phyloP scores from a whole-genome alignment of 2,329 filamentous ascomycete species.

The Colletotrichum lini region DNA sequence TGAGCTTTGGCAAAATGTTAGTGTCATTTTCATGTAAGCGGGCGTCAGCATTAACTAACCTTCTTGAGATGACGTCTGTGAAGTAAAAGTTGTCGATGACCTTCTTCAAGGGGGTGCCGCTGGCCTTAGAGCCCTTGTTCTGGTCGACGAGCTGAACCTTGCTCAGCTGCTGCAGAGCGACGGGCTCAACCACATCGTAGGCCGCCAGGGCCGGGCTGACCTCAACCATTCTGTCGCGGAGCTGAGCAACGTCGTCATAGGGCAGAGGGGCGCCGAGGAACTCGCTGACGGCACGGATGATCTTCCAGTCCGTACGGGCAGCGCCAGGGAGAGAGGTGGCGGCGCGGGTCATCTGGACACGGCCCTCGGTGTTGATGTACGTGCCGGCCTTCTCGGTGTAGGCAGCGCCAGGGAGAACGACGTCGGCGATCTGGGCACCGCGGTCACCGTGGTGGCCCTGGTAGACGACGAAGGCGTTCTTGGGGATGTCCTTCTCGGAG shows the following conservation, averaged over 20 bases:
- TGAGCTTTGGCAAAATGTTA: constrained; percentile 71
- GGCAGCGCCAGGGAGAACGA: constrained; percentile 92
- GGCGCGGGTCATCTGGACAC: constrained; percentile 92
- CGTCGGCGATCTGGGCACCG: constrained; percentile 92
- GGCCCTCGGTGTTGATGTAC: constrained; percentile 97
- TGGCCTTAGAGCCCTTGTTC: constrained; percentile 89
- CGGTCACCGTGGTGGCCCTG: constrained; percentile 98
- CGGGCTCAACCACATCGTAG: constrained; percentile 92
- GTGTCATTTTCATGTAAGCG: constrained; percentile 4
- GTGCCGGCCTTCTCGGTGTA: constrained; percentile 98
- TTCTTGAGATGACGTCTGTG: constrained; percentile 96
- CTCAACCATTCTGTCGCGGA: constrained; percentile 94
- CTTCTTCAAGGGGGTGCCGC: constrained; percentile 82
- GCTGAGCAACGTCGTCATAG: constrained; percentile 91
- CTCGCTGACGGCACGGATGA: constrained; percentile 92
- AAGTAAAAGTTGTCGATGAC: constrained; percentile 98
- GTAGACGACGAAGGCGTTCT: constrained; percentile 96
- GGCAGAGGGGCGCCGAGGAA: constrained; percentile 89
- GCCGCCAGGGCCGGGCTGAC: constrained; percentile 90
- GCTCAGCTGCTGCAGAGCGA: constrained; percentile 80
- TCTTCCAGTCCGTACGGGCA: constrained; percentile 98
- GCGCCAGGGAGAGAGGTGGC: constrained; percentile 92
- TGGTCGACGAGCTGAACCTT: constrained; percentile 97
- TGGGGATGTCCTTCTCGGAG: constrained; percentile 86
- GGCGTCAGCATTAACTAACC: constrained; percentile 68